Evolutionary conservation across 331 rosid genomes (phyloP).

Genomic region (Spiraea crenata): DNA sequence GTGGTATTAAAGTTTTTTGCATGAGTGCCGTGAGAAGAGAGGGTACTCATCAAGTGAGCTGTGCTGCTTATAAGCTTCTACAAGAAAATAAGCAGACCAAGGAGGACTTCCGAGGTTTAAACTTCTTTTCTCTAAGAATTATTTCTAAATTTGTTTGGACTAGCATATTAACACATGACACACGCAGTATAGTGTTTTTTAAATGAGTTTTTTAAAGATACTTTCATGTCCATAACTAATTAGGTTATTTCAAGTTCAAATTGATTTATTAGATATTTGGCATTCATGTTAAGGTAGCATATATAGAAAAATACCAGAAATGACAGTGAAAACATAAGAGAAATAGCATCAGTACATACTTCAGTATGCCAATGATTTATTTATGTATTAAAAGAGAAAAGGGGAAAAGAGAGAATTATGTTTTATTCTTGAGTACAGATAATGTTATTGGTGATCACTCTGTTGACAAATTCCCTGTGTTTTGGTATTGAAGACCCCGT

Average conservation of each 20-base stretch:
- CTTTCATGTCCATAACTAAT: neutral
- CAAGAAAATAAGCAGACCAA: slow-evolving; percentile 43
- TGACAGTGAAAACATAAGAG: neutral
- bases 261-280: too few species aligned
- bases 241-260: too few species aligned
- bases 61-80: slow-evolving; percentile 69
- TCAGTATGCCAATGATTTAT: too few species aligned
- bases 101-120: slow-evolving; percentile 55
- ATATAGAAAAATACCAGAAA: neutral
- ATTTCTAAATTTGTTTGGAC: neutral
- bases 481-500: slow-evolving; percentile 48
- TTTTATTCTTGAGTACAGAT: neutral
- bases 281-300: neutral
- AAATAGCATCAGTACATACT: neutral
- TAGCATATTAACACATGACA: neutral
- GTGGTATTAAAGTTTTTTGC: slow-evolving; percentile 68
- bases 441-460: neutral
- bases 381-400: neutral
- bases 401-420: neutral
- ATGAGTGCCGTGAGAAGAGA: slow-evolving; percentile 86
- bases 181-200: neutral
- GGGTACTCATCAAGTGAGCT: slow-evolving; percentile 73
- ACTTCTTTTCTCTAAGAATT: slow-evolving; percentile 14
- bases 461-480: slow-evolving; percentile 32
- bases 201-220: neutral